Evolutionary conservation across 805 yeast genomes (phyloP), one percentile per base, ranked within the genome.

Genomic region (Yueomyces sp.): DNA sequence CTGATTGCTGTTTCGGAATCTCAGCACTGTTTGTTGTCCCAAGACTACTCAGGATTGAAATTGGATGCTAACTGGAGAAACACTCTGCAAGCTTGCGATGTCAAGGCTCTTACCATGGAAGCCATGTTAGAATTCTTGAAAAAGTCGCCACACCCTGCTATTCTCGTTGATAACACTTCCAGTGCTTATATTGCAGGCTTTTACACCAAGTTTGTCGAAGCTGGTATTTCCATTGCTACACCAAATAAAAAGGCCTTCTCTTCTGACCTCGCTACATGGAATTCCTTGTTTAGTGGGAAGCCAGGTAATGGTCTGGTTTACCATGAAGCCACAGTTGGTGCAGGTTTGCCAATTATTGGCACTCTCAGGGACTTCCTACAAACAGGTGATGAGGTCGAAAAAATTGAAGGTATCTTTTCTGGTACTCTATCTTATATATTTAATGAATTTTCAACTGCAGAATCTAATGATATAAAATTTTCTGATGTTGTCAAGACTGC

Each of bases 281-380:
- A 85, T 45, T 71, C 73, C 42, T 77, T 92, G 44, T 85, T 85
- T 55, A 73, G 82, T 34, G 72, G 69, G 36, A 65, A 68, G 37
- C 70, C 74, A 40, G 67, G 69, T 36, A 70, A 73, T 40, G 79
- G 79, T 41, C 71, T 90, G 49, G 94, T 87, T 39, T 90, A 87
- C 72, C 98, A 92, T 60, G 99, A 92, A 72, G 94, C 98, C 42
- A 86, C 96, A 5, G 97, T 92, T 46, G 97, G 97, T 59, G 99
- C 99, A 38, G 99, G 97, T 45, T 73, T 92, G 62, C 99, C 99
- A 47, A 78, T 92, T 49, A 80, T 92, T 55, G 81, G 86, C 40
- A 83, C 96, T 42, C 69, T 92, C 57, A 84, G 79, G 59, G 98
- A 92, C 62, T 73, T 90, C 66, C 72, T 92, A 38, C 74, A 77